A percentile compares a stretch with the other conserved stretches of the same genome.
phyloP scores from a whole-genome alignment of 345 rosid genomes.

The Ricinus communis region DNA sequence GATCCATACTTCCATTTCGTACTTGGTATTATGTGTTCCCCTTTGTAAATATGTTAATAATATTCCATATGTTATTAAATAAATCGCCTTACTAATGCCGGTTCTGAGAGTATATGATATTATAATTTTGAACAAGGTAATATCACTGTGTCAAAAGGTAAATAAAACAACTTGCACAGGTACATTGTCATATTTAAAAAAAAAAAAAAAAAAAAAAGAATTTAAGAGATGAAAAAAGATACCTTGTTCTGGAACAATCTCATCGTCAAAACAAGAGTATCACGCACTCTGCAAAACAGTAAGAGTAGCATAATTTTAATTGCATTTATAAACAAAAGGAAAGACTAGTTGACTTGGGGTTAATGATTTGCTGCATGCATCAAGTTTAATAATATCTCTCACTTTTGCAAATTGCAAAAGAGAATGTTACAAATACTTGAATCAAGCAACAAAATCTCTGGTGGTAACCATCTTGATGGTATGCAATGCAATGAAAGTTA shows the following conservation, averaged over 20 bases:
- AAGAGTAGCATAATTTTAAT: background rate
- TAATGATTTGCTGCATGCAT: background rate
- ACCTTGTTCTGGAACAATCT: slow-evolving; percentile 35
- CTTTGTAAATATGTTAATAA: background rate
- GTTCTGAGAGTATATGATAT: background rate
- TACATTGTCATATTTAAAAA: background rate
- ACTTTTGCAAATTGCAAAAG: background rate
- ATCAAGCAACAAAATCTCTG: too few species aligned
- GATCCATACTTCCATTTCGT: background rate
- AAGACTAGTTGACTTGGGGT: background rate
- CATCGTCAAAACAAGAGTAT: slow-evolving; percentile 31
- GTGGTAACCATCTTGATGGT: too few species aligned
- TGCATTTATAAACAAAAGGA: background rate
- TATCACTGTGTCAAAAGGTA: background rate
- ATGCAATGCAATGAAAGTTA: too few species aligned
- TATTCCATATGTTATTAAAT: background rate
- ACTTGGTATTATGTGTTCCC: background rate
- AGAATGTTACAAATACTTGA: too few species aligned
- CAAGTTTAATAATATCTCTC: background rate
- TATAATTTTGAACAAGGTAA: background rate
- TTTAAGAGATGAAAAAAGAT: slow-evolving; percentile 3
- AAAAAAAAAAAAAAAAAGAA: slow-evolving; percentile 4
- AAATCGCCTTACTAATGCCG: background rate
- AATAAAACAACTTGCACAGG: background rate
- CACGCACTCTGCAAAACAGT: slow-evolving; percentile 24